These are phyloP conservation scores for Paxillus ammoniavirescens DNA, from an alignment of 768 basidiomycete genomes.

Conservation along the genomic window DNA sequence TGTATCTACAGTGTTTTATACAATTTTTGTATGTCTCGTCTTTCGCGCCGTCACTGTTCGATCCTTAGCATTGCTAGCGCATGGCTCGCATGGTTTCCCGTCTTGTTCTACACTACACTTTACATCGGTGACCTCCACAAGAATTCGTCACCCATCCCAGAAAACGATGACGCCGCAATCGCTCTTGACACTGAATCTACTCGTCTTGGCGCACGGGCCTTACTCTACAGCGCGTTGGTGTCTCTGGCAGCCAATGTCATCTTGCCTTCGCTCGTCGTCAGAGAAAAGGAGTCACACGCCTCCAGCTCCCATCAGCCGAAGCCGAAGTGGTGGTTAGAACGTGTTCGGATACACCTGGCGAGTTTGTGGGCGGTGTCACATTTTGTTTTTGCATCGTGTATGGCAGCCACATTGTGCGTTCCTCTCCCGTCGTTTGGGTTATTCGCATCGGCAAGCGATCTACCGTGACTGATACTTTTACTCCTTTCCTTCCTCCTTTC, in stretches of 20 bases:
- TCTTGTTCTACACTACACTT: constrained; percentile 83
- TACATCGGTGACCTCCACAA: constrained; percentile 90
- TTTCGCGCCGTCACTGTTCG: neutral
- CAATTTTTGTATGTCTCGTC: constrained; percentile 70
- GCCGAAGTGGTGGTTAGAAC: constrained; percentile 33
- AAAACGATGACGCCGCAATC: constrained; percentile 31
- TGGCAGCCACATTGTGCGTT: constrained; percentile 83
- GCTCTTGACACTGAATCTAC: constrained; percentile 66
- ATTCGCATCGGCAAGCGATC: constrained; percentile 12
- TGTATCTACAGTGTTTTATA: constrained; percentile 56
- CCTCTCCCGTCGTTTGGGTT: constrained; percentile 4
- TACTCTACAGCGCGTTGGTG: constrained; percentile 75
- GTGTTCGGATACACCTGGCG: constrained; percentile 58
- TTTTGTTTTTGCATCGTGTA: constrained; percentile 68
- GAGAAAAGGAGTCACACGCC: constrained; percentile 13
- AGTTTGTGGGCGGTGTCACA: constrained; percentile 81
- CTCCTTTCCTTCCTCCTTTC: constrained; percentile 6
- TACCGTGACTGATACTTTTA: constrained; percentile 9
- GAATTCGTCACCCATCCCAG: constrained; percentile 34
- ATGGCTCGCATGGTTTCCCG: constrained; percentile 91
- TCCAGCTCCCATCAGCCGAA: constrained; percentile 18
- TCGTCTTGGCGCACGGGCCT: constrained; percentile 77
- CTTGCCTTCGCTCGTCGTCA: constrained; percentile 61
- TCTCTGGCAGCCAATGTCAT: constrained; percentile 65
- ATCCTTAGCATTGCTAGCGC: constrained; percentile 42